Evolutionary conservation across 371 early-diverging fungal species (phyloP), one percentile per base, ranked within the genome.

Genomic region (Actinomortierella wolfii): DNA sequence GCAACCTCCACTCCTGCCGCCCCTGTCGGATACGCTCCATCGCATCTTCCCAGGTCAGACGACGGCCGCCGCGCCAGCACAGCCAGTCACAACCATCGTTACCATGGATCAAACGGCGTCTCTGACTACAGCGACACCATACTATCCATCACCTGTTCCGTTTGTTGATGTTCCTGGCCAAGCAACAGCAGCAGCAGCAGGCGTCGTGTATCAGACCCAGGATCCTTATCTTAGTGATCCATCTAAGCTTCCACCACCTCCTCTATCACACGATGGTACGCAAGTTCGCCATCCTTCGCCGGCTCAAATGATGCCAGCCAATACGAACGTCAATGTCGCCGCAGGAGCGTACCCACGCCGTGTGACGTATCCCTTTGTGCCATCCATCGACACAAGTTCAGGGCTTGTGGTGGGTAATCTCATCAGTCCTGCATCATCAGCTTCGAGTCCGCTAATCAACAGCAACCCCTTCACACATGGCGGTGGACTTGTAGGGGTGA

Each of bases 311-410:
- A 67, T 67, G 56, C 9, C 62, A 24, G 47, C 39, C 42, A 56
- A 60, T 23, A 26, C 59, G 15, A 59, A 20, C 7, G 18, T 29
- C 15, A 23, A 44, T 24, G 18, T 44, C 26, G 52, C 44, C 34
- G 25, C 29, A 29, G 57, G 47, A 18, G 21, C 47, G 8, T 65
- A 60, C 41, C 54, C 54, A 47, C 61, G 73, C n/a, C 65, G 73
- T 13, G 61, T 71, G 39, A 71, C 73, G 1, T 64, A 71, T 24
- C 73, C 73, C 20, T 65, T 65, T 29, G 73, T 71, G 45, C 73
- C 73, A 1, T 59, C 73, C 8, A 65, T 71, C 45, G 73, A 71
- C 28, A 65, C 73, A 0, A 65, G 66, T 51, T 55, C 73, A 1
- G 58, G 66, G 2, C 26, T 71, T 17, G 7, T 65, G 45, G 55